Evolutionary conservation across 208 protist genomes (phyloP).

Genomic region (Trypanosomatidae sp.): DNA sequence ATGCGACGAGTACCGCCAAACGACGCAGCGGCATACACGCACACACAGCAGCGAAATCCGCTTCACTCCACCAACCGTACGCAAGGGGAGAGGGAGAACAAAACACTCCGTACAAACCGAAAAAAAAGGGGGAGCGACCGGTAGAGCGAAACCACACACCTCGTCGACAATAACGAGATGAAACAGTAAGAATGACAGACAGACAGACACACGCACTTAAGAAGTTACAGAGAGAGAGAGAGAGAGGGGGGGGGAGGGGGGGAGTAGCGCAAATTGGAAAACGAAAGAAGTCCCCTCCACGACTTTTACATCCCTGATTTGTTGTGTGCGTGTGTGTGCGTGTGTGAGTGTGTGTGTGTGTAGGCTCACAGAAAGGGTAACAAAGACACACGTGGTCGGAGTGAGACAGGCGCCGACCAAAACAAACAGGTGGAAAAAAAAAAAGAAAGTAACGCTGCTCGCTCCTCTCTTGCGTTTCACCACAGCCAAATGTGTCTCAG

Average conservation of each 20-base stretch:
- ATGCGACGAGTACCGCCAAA: too few species aligned
- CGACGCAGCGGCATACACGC: too few species aligned
- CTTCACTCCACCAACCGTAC: too few species aligned
- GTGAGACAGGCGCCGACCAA: neutral
- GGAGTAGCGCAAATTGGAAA: neutral
- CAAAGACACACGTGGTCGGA: neutral
- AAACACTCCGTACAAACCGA: too few species aligned
- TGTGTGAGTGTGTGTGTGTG: neutral
- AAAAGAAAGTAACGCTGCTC: neutral
- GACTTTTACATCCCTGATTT: too few species aligned
- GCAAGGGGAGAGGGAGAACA: too few species aligned
- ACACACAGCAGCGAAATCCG: too few species aligned
- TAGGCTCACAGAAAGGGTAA: neutral
- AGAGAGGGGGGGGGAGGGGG: neutral
- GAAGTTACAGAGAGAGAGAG: neutral
- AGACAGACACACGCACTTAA: neutral
- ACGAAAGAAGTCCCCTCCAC: too few species aligned
- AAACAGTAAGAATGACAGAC: conserved; percentile 5
- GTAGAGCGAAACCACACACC: neutral
- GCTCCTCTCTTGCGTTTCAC: neutral
- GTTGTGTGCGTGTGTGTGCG: neutral
- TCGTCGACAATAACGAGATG: neutral
- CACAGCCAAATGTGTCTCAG: neutral
- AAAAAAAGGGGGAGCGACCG: neutral
- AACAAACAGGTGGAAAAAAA: neutral